A percentile compares a stretch with the other conserved stretches of the same genome.
These are phyloP conservation scores for Leucocoprinus leucothites DNA, from an alignment of 768 basidiomycete genomes.

Conservation along the genomic window DNA sequence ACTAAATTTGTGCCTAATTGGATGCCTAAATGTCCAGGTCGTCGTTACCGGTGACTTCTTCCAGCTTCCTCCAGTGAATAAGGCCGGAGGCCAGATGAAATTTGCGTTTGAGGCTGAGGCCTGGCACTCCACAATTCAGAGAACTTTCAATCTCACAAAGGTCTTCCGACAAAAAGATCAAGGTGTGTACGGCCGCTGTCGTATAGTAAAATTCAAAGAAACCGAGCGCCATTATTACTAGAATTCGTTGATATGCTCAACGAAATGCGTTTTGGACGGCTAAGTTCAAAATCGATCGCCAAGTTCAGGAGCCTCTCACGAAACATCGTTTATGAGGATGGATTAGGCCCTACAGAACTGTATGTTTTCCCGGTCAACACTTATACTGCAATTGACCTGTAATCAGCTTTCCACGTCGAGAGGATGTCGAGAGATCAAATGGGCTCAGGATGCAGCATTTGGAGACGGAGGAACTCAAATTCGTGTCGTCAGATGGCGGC, in stretches of 20 bases:
- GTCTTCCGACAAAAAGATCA: conserved; percentile 95
- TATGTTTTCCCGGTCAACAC: conserved; percentile 30
- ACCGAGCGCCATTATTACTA: conserved; percentile 24
- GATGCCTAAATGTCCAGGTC: conserved; percentile 41
- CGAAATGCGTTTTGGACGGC: conserved; percentile 90
- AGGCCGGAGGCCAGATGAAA: conserved; percentile 54
- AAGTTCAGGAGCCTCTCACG: conserved; percentile 73
- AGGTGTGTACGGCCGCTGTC: conserved; percentile 42
- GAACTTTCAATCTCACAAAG: conserved; percentile 90
- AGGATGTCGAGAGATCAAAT: conserved; percentile 91
- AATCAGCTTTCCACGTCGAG: conserved; percentile 81
- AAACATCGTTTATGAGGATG: conserved; percentile 73
- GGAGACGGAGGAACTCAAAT: conserved; percentile 49
- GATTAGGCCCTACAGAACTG: conserved; percentile 89
- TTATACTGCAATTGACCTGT: neutral
- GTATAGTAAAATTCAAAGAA: neutral
- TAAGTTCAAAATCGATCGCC: conserved; percentile 60
- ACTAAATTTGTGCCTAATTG: neutral
- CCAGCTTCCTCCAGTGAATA: conserved; percentile 91
- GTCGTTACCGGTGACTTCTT: conserved; percentile 98
- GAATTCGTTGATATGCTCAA: conserved; percentile 96
- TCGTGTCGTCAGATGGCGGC: conserved; percentile 63
- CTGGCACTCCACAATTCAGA: conserved; percentile 73
- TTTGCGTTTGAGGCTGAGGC: conserved; percentile 89
- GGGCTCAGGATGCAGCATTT: conserved; percentile 60